Evolutionary conservation across 305 asterid genomes (phyloP).

Genomic region (Fraxinus greggii): DNA sequence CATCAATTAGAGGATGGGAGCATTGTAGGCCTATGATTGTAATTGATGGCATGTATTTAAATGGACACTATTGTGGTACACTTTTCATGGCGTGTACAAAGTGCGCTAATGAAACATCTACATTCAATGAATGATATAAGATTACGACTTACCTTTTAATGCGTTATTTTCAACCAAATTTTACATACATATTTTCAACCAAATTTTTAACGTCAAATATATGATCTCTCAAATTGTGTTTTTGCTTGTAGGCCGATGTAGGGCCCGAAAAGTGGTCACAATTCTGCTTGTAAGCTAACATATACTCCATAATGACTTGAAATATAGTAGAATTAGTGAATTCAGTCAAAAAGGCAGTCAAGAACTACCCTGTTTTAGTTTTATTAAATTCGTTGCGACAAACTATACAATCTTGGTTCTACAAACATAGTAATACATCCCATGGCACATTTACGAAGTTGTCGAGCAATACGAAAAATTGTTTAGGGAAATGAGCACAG

Average conservation of each 20-base stretch:
- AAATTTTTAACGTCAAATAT: background rate
- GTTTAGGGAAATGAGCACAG: background rate
- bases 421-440: background rate
- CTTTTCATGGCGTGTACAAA: background rate
- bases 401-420: background rate
- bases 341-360: too few relatives aligned
- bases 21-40: background rate
- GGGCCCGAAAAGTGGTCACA: background rate
- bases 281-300: background rate
- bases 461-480: background rate
- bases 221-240: background rate
- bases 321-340: background rate
- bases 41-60: background rate
- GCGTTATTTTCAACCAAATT: background rate
- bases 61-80: background rate
- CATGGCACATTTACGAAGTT: background rate
- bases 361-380: background rate
- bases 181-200: background rate
- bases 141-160: background rate
- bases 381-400: background rate
- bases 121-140: background rate
- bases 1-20: background rate
- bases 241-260: background rate
- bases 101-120: too few relatives aligned
- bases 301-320: background rate